Evolutionary conservation across 129 eudicot species (phyloP), one percentile per base, ranked within the genome.

Genomic region (Erigeron canadensis): DNA sequence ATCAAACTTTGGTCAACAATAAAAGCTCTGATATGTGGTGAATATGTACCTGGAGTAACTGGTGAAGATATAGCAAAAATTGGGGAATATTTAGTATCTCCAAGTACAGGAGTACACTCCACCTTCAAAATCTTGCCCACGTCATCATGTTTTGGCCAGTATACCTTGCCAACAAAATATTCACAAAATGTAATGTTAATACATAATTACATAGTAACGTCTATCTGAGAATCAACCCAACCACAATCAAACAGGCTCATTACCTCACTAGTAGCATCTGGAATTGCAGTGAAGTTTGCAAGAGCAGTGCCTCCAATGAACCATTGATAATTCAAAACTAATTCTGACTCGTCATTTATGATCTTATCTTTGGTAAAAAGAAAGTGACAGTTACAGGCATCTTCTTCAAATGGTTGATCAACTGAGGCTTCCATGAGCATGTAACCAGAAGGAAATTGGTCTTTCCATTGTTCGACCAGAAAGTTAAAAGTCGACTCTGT

Each of bases 351-450:
- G 18, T 73, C 72, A 28, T 70, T 77, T 64, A 67, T 75, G 67
- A 46, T 78, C 69, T 74, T 75, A 47, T 84, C 91, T 79, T 78
- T 85, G 40, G 79, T 80, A 84, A 95, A 95, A 41, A 84, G 80
- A 76, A 95, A 95, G 80, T 95, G 96, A 73, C 97, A 95, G 81
- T 78, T 78, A 74, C 96, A 90, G 71, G 97, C 96, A 90, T 95
- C 99, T 83, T 86, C 97, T 78, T 83, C 97, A 83, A 77, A 95
- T 54, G 99, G 99, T 64, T 74, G 84, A 67, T 88, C 97, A 41
- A 86, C 75, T 15, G 84, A 90, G 51, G 96, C 96, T 72, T 85
- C 91, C 79, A 81, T 82, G 40, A 95, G 89, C 70, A 82, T 77
- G 81, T 87, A 95, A 19, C 96, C 99, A 43, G 85, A 80, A 55